Percentiles rank a stretch among this genome's conserved stretches.
phyloP scores from a whole-genome alignment of 805 yeast genomes.

The Clavispora carvajalis region DNA sequence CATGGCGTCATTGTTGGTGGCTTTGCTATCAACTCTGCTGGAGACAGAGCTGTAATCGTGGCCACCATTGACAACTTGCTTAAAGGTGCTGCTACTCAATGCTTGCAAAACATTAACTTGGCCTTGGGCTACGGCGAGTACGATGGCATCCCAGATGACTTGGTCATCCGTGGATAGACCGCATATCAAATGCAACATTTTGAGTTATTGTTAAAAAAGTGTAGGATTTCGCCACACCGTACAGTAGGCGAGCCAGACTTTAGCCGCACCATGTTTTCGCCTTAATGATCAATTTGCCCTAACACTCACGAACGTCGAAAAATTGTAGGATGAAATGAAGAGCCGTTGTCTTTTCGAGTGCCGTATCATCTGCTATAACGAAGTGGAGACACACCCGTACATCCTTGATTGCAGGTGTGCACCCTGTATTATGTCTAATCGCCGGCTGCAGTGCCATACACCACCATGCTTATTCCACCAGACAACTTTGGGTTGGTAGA shows the following conservation, averaged over 20 bases:
- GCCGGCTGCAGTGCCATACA: not conserved
- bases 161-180: conserved; percentile 12
- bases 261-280: too few relatives aligned
- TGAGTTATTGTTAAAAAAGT: too few relatives aligned
- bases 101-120: conserved; percentile 92
- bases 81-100: conserved; percentile 98
- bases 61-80: conserved; percentile 94
- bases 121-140: conserved; percentile 88
- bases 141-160: conserved; percentile 84
- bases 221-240: too few relatives aligned
- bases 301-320: too few relatives aligned
- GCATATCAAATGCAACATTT: too few relatives aligned
- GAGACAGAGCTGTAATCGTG: conserved; percentile 87
- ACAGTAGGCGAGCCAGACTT: too few relatives aligned
- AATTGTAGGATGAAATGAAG: too few relatives aligned
- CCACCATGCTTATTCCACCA: conserved; percentile 79
- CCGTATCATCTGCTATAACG: too few relatives aligned
- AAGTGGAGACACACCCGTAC: not conserved
- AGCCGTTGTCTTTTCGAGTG: too few relatives aligned
- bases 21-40: conserved; percentile 83
- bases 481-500: conserved; percentile 90
- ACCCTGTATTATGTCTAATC: not conserved
- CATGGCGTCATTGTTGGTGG: conserved; percentile 96
- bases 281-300: too few relatives aligned
- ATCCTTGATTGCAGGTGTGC: not conserved